These are phyloP conservation scores for Phaeosphaeriaceae sp. DNA, from an alignment of 2,329 filamentous ascomycete species.

Conservation along the genomic window DNA sequence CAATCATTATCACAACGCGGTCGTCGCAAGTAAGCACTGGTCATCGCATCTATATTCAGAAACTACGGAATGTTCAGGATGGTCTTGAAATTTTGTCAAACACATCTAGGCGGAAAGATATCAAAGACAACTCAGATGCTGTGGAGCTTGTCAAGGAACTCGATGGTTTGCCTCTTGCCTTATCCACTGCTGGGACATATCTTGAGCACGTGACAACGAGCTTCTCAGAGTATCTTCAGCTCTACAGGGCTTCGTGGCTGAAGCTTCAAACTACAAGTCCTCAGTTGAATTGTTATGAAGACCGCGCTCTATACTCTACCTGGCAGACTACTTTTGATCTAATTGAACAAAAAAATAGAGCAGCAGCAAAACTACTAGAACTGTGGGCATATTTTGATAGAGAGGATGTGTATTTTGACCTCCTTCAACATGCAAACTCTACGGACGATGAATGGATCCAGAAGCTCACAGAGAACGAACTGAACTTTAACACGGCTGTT, in stretches of 20 bases:
- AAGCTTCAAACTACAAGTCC: slow-evolving; percentile 23
- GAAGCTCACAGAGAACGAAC: slow-evolving; percentile 29
- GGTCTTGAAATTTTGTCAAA: slow-evolving; percentile 5
- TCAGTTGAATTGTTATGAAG: slow-evolving; percentile 20
- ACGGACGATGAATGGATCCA: slow-evolving; percentile 23
- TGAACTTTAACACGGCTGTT: slow-evolving; percentile 36
- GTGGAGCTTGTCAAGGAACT: slow-evolving; percentile 18
- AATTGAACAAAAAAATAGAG: slow-evolving; percentile 7
- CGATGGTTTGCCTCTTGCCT: slow-evolving; percentile 12
- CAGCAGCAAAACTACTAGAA: slow-evolving; percentile 9
- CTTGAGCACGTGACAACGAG: slow-evolving; percentile 15
- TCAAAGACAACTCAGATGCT: slow-evolving; percentile 17
- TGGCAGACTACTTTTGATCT: slow-evolving; percentile 12
- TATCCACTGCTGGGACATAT: slow-evolving; percentile 1
- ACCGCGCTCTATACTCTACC: slow-evolving; percentile 25
- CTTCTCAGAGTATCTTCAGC: slow-evolving; percentile 31
- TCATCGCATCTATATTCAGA: slow-evolving; percentile 6
- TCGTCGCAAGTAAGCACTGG: slow-evolving; percentile 6
- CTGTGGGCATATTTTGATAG: slow-evolving; percentile 31
- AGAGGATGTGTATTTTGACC: slow-evolving; percentile 54
- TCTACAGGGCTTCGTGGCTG: slow-evolving; percentile 43
- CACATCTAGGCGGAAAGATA: slow-evolving; percentile 4
- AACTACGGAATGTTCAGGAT: slow-evolving; percentile 6
- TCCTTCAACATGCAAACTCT: slow-evolving; percentile 34
- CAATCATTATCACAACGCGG: slow-evolving; percentile 12